Base-by-base conservation (phyloP, 495 filamentous ascomycete genomes). In the Aspergillus homomorphus region DNA sequence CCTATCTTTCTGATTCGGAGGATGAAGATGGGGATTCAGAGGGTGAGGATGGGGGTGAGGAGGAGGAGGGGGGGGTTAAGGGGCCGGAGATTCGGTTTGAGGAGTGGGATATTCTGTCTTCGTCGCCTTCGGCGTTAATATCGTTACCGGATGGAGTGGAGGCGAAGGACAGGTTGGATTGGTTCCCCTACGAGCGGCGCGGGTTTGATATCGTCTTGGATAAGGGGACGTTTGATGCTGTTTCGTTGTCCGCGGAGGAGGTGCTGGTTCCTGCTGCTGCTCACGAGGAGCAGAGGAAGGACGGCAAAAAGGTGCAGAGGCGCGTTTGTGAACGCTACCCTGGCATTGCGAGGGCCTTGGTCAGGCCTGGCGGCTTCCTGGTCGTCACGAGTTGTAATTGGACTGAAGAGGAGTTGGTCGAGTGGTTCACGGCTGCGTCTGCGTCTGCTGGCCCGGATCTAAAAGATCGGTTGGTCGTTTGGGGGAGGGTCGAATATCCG, bases 161-260 rank as follows among this genome's bases (percentile, higher is more conserved):
- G 51, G 68, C 64, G 14, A 49, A 72, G 60, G 60, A 76, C 21
- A 48, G 19, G n/a, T 22, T 69, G 3, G 41, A 58, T 58, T 69
- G 73, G 71, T 73, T 73, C 61, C 62, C 75, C 22, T 65, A 70
- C 53, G 30, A 57, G 42, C 12, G 62, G 58, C 57, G 69, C 10
- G 83, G 86, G 0, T 97, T 91, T 69, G 91, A 97, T 73, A 82
- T 97, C 0, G 87, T 96, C 0, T 80, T 97, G 6, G 94, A 98
- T 73, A 98, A 98, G 69, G 94, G 94, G 22, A 98, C 94, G 1
- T 98, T 96, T 74, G 94, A 98, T 79, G 94, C 94, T 2, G 84
- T 98, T 6, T 88, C 84, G 43, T 73, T 98, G 19, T 84, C 80
- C 45, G 81, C 79, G 30, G 89, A 89, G 68, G 73, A 68, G 23